Base-by-base conservation (phyloP, 345 rosid species). In the Boechera divaricarpa region DNA sequence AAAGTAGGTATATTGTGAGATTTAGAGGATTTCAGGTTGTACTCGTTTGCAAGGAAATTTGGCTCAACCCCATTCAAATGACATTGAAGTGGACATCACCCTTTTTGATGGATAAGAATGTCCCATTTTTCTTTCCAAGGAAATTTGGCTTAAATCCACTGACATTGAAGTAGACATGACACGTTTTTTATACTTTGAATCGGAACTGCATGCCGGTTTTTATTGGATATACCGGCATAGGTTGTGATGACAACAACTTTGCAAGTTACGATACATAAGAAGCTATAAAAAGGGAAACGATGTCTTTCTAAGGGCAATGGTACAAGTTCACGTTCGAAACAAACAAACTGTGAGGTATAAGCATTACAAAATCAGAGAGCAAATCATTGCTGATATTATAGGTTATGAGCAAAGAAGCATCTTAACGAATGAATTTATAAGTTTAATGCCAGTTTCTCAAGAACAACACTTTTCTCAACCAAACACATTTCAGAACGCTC, bases 381-480 rank as follows among this genome's bases (percentile, higher is more conserved):
- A 21, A 21, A 21, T 21, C 21, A 21, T 21, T 21, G 21, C 21
- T 21, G 21, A 21, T 21, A 21, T 21, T 21, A 21, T 21, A 21
- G 21, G 21, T 21, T 21, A 21, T 21, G 21, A 21, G 21, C 52
- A 67, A 47, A 47, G 51, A 66, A 75, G 57, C 39, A 57, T 67
- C 67, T 44, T 33, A 56, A 66, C 41, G 28, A 66, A 56, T 66
- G 24, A 10, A 44, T 35, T 12, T 49, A 47, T 57, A 57, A 47
- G 59, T 31, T 53, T n/a, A 36, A n/a, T 26, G 5, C 41, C 26
- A 45, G 60, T 70, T 77, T 57, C 52, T 65, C 63, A 78, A 66
- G 69, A 78, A 78, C 64, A 75, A 60, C 74, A 68, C n/a, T 31
- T 44, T 62, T 60, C 53, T 60, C 64, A 53, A 60, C 73, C 69